Evolutionary conservation across 805 yeast species (phyloP).

Genomic region (Myxozyma geophila): DNA sequence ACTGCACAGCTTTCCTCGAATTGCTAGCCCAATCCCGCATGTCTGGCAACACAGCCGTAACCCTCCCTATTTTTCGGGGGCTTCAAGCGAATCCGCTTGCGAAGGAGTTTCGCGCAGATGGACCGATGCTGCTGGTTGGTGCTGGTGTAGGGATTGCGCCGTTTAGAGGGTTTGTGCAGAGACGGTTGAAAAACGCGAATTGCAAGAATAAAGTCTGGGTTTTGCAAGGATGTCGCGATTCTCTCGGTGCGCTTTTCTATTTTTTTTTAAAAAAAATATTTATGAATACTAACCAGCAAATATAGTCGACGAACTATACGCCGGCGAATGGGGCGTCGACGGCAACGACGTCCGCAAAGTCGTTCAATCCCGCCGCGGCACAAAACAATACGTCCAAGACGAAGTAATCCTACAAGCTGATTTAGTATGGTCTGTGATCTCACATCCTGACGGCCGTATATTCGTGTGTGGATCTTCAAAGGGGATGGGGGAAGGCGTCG

Average conservation of each 20-base stretch:
- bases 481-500: constrained; percentile 42
- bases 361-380: constrained; percentile 40
- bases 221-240: constrained; percentile 41
- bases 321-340: constrained; percentile 42
- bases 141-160: constrained; percentile 44
- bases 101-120: constrained; percentile 39
- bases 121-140: constrained; percentile 41
- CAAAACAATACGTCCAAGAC: constrained; percentile 40
- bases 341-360: constrained; percentile 36
- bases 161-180: constrained; percentile 42
- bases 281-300: background rate
- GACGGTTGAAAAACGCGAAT: constrained; percentile 39
- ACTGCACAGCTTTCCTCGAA: constrained; percentile 39
- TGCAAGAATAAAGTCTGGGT: constrained; percentile 42
- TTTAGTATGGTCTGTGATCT: constrained; percentile 39
- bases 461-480: constrained; percentile 41
- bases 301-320: constrained; percentile 39
- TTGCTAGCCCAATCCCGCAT: constrained; percentile 22
- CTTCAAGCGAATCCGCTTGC: constrained; percentile 41
- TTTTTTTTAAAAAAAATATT: too few species aligned
- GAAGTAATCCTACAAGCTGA: constrained; percentile 37
- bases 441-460: constrained; percentile 40
- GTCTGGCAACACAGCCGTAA: constrained; percentile 19
- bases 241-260: constrained; percentile 19
- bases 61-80: constrained; percentile 39